Conservation (phyloP, 2,329 filamentous ascomycete genomes). For the Lithohypha guttulata region DNA sequence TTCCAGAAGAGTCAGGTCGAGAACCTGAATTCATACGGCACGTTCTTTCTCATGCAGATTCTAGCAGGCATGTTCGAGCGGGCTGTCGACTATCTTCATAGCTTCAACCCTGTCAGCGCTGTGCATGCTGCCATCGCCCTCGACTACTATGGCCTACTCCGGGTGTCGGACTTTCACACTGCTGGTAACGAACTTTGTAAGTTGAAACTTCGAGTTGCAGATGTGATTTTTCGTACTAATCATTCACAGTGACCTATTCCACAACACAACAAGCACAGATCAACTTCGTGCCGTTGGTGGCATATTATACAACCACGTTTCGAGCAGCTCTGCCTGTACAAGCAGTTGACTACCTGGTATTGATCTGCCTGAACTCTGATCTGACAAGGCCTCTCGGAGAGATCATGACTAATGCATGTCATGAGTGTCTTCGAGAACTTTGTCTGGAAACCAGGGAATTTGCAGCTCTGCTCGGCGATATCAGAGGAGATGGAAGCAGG, state of each 20-base stretch:
- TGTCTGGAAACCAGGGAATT: slow-evolving; percentile 97
- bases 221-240: too few species aligned
- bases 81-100: slow-evolving; percentile 81
- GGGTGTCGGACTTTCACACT: slow-evolving; percentile 69
- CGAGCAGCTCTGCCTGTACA: slow-evolving; percentile 78
- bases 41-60: slow-evolving; percentile 87
- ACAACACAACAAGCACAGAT: slow-evolving; percentile 58
- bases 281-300: slow-evolving; percentile 87
- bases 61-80: slow-evolving; percentile 89
- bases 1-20: slow-evolving; percentile 76
- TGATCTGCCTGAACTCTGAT: slow-evolving; percentile 88
- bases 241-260: slow-evolving; percentile 44
- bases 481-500: slow-evolving; percentile 71
- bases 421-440: slow-evolving; percentile 84
- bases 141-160: slow-evolving; percentile 77
- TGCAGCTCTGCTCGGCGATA: slow-evolving; percentile 83
- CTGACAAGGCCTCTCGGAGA: slow-evolving; percentile 62
- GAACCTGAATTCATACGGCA: slow-evolving; percentile 68
- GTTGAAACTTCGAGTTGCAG: too few species aligned
- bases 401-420: slow-evolving; percentile 71
- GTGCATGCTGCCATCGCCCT: slow-evolving; percentile 90
- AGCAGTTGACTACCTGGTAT: slow-evolving; percentile 81
- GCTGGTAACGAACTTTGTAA: slow-evolving; percentile 58
- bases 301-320: slow-evolving; percentile 94
- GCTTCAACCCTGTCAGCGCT: slow-evolving; percentile 82